A percentile compares a stretch with the other conserved stretches of the same genome.
Evolutionary conservation across 179 eudicot species (phyloP).

Genomic region (Nepenthes alata): DNA sequence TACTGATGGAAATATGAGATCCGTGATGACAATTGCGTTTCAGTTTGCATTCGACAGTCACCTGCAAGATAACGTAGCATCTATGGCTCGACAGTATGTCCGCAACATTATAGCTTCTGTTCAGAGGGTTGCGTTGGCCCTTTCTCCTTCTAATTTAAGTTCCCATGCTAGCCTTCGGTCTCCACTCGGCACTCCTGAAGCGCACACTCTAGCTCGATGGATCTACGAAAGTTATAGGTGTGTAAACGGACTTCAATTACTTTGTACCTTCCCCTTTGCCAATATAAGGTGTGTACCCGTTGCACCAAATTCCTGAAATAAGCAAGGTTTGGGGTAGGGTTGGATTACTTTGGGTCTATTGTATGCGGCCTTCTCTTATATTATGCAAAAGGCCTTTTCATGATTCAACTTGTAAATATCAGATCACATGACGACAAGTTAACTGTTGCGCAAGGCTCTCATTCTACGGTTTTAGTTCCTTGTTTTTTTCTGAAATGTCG

Average conservation of each 20-base stretch:
- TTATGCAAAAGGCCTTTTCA: no score
- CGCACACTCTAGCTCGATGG: constrained; percentile 73
- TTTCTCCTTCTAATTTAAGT: constrained; percentile 52
- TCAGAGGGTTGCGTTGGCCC: constrained; percentile 82
- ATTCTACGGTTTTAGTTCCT: no score
- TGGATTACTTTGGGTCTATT: no score
- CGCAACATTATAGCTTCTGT: constrained; percentile 73
- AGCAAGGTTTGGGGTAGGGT: no score
- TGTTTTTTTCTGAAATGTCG: no score
- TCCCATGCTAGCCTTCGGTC: constrained; percentile 46
- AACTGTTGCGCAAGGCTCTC: no score
- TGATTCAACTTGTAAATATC: no score
- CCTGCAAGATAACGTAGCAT: constrained; percentile 69
- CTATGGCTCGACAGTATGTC: constrained; percentile 85
- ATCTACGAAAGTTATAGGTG: constrained; percentile 69
- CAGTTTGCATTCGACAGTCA: constrained; percentile 87
- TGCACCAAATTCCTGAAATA: no score
- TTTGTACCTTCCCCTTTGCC: not conserved
- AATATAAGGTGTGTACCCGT: no score
- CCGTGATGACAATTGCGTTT: constrained; percentile 86
- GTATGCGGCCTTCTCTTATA: no score
- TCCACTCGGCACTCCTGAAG: constrained; percentile 72
- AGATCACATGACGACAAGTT: no score
- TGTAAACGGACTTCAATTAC: not conserved
- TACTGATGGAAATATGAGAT: constrained; percentile 38